Evolutionary conservation across 2,329 filamentous ascomycete species (phyloP), one percentile per base, ranked within the genome.

Genomic region (Didymella arachidicola): DNA sequence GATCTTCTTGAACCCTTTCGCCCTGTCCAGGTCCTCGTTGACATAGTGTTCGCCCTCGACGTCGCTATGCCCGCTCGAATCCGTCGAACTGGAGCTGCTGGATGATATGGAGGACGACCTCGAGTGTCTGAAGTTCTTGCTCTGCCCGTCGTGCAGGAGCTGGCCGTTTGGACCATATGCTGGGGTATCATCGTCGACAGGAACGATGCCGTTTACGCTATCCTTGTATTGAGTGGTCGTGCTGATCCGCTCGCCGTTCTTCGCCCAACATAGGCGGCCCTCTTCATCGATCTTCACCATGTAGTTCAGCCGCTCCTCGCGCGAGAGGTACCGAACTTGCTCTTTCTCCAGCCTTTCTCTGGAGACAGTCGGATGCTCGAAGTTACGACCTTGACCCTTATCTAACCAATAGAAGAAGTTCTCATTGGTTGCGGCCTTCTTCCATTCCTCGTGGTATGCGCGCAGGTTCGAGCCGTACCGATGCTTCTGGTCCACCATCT

Each of bases 351-450:
- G 80, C 14, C 87, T 82, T 59, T 91, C 88, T 34, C 93, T 83
- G 1, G 92, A 88, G 63, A 92, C 92, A 0, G 86, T 83, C 3
- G 87, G 84, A 12, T 94, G 79, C 62, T 94, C 89, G 42, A 95
- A 73, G 38, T 84, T 76, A 65, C 81, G 87, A 0, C 93, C 93
- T 47, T 89, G 88, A 5, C 93, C 93, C 58, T 90, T 83, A 72
- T 97, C 93, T 1, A 97, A 82, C 93, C 93, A 97, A 78, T 93
- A 94, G 75, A 97, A 97, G 82, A 93, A 97, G 72, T 95, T 96
- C 73, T 97, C 89, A 4, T 87, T 85, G 0, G 92, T 94, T 27
- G 90, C 82, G 1, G 86, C 81, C 60, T 84, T 86, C 75, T 92
- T 92, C 93, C 93, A 97, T 64, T 90, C 87, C 59, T 87, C 86